Conservation (phyloP, 176 grass and related monocot species). For the Hordeum marinum region DNA sequence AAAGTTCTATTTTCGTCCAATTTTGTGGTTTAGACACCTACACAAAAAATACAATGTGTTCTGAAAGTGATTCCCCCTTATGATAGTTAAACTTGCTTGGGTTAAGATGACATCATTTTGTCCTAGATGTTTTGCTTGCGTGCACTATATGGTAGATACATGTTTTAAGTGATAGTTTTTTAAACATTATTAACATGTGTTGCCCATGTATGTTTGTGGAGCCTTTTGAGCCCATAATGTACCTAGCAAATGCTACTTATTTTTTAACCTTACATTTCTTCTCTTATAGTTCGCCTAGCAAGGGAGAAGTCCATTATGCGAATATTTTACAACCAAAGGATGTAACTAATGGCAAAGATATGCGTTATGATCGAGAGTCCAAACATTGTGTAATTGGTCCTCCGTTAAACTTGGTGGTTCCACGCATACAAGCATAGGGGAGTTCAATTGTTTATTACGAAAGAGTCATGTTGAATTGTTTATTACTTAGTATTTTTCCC, state of each 20-base stretch:
- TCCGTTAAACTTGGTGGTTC: conserved; percentile 68
- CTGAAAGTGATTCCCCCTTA: not conserved
- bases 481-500: too few relatives aligned
- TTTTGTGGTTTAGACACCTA: not conserved
- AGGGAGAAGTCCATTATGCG: conserved; percentile 53
- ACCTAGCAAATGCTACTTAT: not conserved
- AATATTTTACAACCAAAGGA: conserved; percentile 64
- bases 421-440: too few relatives aligned
- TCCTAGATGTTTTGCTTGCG: not conserved
- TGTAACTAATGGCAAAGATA: conserved; percentile 60
- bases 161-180: not conserved
- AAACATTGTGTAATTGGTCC: conserved; percentile 76
- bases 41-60: not conserved
- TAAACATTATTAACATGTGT: not conserved
- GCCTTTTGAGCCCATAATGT: not conserved
- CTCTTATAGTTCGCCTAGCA: conserved; percentile 49
- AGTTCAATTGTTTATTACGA: too few relatives aligned
- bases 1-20: not conserved
- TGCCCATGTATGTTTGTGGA: not conserved
- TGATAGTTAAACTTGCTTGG: not conserved
- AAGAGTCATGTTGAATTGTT: too few relatives aligned
- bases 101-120: not conserved
- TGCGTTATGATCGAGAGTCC: conserved; percentile 42
- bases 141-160: not conserved
- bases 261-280: not conserved